Evolutionary conservation across 2,329 filamentous ascomycete genomes (phyloP).

Genomic region (Paecilomyces sp.): DNA sequence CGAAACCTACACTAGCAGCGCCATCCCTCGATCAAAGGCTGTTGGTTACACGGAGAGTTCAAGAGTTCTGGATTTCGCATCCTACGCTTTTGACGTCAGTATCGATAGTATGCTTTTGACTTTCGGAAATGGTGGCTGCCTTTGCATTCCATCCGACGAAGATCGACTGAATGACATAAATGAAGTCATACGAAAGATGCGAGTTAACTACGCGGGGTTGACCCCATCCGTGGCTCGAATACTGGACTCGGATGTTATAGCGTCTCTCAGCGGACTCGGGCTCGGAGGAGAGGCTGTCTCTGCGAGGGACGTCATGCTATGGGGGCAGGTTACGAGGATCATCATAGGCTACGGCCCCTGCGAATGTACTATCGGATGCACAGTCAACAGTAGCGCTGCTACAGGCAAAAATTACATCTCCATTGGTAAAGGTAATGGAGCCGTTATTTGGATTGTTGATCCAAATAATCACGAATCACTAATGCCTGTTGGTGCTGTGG

Average conservation of each 20-base stretch:
- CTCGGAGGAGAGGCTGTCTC: slow-evolving; percentile 29
- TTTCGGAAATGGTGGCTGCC: slow-evolving; percentile 49
- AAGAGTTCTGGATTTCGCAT: slow-evolving; percentile 54
- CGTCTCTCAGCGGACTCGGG: slow-evolving; percentile 28
- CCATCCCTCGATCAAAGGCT: slow-evolving; percentile 45
- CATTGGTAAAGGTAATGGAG: slow-evolving; percentile 19
- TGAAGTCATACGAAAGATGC: slow-evolving; percentile 43
- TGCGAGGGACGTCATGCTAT: slow-evolving; percentile 27
- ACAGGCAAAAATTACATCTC: slow-evolving; percentile 28
- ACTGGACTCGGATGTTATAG: slow-evolving; percentile 34
- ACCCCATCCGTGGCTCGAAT: slow-evolving; percentile 53
- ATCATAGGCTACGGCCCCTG: slow-evolving; percentile 39
- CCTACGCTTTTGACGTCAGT: slow-evolving; percentile 41
- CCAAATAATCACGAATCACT: slow-evolving; percentile 25
- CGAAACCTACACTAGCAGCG: slow-evolving; percentile 50
- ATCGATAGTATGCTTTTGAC: slow-evolving; percentile 49
- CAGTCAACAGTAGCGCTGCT: slow-evolving; percentile 28
- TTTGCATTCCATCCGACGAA: slow-evolving; percentile 50
- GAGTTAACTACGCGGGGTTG: slow-evolving; percentile 50
- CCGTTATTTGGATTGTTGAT: slow-evolving; percentile 8
- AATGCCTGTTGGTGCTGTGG: slow-evolving; percentile 36
- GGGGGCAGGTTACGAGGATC: slow-evolving; percentile 23
- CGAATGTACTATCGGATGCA: slow-evolving; percentile 37
- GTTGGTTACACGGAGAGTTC: slow-evolving; percentile 46
- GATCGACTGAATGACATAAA: slow-evolving; percentile 45